Percentiles rank a stretch among this genome's conserved stretches.
Evolutionary conservation across 768 basidiomycete genomes (phyloP).

Genomic region (button mushroom (Agaricus bisporus)): DNA sequence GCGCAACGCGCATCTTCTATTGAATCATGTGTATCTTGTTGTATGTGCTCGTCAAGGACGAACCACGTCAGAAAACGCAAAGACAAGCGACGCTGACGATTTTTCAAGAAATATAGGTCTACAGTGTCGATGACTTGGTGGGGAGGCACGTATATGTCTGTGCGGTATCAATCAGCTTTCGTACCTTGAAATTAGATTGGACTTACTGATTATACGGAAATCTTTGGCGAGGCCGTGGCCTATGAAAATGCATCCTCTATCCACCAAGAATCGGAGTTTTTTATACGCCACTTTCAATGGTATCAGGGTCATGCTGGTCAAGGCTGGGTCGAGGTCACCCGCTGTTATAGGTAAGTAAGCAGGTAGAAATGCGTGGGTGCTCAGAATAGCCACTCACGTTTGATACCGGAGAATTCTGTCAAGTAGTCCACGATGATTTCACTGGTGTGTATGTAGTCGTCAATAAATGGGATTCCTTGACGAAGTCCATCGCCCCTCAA

Average conservation of each 20-base stretch:
- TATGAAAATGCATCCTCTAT: slow-evolving; percentile 93
- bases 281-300: slow-evolving; percentile 98
- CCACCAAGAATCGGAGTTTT: slow-evolving; percentile 89
- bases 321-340: slow-evolving; percentile 85
- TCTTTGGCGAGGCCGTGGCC: slow-evolving; percentile 97
- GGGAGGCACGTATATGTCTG: slow-evolving; percentile 94
- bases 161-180: neutral
- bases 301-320: slow-evolving; percentile 84
- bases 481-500: slow-evolving; percentile 78
- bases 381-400: slow-evolving; percentile 47
- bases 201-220: slow-evolving; percentile 95
- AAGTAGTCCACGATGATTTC: slow-evolving; percentile 94
- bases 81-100: slow-evolving; percentile 82
- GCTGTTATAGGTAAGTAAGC: slow-evolving; percentile 35
- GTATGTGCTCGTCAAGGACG: slow-evolving; percentile 87
- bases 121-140: slow-evolving; percentile 97
- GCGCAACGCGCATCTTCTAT: slow-evolving; percentile 94
- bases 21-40: slow-evolving; percentile 94
- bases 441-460: slow-evolving; percentile 96
- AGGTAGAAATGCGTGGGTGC: neutral
- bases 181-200: too few species aligned
- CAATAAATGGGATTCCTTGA: slow-evolving; percentile 89
- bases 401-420: slow-evolving; percentile 95
- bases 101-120: slow-evolving; percentile 84
- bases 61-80: slow-evolving; percentile 93